Base-by-base conservation (phyloP, 495 filamentous ascomycete species). In the Echria macrotheca region DNA sequence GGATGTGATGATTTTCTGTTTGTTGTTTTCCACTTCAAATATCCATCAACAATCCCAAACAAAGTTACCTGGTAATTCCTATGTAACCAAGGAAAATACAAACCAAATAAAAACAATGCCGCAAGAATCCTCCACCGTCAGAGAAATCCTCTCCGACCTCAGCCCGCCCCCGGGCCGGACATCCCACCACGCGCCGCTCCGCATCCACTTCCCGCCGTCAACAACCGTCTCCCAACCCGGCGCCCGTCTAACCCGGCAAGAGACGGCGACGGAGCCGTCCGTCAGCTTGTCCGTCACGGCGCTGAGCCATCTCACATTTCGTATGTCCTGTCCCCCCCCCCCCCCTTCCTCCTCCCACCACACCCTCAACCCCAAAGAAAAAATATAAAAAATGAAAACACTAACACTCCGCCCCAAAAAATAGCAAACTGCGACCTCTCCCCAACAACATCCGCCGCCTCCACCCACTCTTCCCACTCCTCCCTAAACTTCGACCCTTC, bases 391-490 rank as follows among this genome's bases (percentile, higher is more conserved):
- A n/a, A n/a, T n/a, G n/a, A n/a, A n/a, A n/a, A n/a, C n/a, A n/a
- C n/a, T n/a, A n/a, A n/a, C n/a, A n/a, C n/a, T n/a, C n/a, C n/a
- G n/a, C n/a, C n/a, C n/a, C n/a, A n/a, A n/a, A n/a, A n/a, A n/a
- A n/a, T n/a, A n/a, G n/a, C 57, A 41, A 60, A 60, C 50, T 51
- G 47, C 35, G 46, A 58, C 48, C 56, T 58, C 47, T 58, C 52
- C 15, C 55, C 51, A 10, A 33, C 38, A 24, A 50, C 52, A 21
- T 45, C 19, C 22, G 32, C 53, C 25, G 47, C 1, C 42, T 35
- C 50, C 44, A 44, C 10, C n/a, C 33, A 12, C 8, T 40, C 5
- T 36, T 44, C 40, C 33, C 25, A 31, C 42, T 26, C 19, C 45
- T 32, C 42, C 2, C 4, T 4, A 10, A 41, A 25, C 35, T 37